A percentile compares a stretch with the other conserved stretches of the same genome.
phyloP scores from a whole-genome alignment of 208 protist species.

The Balamuthia mandrillaris region DNA sequence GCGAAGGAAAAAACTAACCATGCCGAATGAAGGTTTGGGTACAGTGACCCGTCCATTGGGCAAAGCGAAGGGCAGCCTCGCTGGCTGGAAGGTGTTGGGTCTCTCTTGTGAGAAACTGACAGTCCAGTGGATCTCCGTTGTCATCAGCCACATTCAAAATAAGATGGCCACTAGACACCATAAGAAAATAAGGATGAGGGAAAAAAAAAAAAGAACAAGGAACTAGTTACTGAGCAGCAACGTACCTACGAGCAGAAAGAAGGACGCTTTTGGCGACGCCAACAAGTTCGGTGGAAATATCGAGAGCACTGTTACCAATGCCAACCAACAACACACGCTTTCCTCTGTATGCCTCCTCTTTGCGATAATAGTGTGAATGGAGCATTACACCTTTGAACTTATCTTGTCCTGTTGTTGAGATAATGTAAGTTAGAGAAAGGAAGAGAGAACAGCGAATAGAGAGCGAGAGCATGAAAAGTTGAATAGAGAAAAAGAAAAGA shows the following conservation, averaged over 20 bases:
- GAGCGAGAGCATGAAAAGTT: not conserved
- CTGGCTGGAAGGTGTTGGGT: not conserved
- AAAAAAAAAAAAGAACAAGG: not conserved
- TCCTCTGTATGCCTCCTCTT: not conserved
- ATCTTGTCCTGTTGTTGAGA: not conserved
- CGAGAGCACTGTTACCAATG: slow-evolving; percentile 3
- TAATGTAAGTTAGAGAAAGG: not conserved
- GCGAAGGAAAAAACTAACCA: not conserved
- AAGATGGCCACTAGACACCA: not conserved
- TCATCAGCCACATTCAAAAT: not conserved
- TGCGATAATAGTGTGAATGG: not conserved
- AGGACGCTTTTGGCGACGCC: not conserved
- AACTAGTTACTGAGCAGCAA: not conserved
- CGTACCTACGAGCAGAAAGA: not conserved
- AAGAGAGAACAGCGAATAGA: not conserved
- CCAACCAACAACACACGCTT: not conserved
- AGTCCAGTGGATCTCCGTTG: not conserved
- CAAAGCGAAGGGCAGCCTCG: not conserved
- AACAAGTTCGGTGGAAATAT: not conserved
- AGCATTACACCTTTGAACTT: not conserved
- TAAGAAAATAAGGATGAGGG: not conserved
- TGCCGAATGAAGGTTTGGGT: not conserved
- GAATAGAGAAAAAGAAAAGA: not conserved
- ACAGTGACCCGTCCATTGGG: not conserved
- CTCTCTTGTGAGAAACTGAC: not conserved